These are phyloP conservation scores for Nissolia schottii DNA, from an alignment of 306 rosid genomes.

Conservation along the genomic window DNA sequence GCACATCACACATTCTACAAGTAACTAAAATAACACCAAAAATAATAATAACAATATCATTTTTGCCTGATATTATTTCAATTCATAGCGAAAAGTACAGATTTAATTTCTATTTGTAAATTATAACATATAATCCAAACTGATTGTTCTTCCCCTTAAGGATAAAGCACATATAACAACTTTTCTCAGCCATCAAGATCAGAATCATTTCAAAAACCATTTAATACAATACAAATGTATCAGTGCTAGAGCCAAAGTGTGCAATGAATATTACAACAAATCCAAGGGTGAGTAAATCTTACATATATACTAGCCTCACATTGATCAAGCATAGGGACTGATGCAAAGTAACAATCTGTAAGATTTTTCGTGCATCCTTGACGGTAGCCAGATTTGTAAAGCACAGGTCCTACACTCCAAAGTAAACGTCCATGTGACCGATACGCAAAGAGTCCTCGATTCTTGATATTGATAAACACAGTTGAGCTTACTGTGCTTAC, in stretches of 20 bases:
- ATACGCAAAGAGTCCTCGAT: conserved; percentile 68
- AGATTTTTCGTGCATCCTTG: conserved; percentile 66
- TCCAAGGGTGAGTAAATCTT: conserved; percentile 34
- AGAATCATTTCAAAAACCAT: background rate
- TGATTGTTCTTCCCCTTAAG: background rate
- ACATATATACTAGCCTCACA: conserved; percentile 80
- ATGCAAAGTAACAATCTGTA: conserved; percentile 53
- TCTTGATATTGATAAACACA: conserved; percentile 46
- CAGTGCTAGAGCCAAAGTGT: background rate
- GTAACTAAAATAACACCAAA: background rate
- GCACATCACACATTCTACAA: background rate
- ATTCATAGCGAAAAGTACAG: background rate
- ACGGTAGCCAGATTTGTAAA: conserved; percentile 53
- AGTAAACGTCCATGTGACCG: conserved; percentile 33
- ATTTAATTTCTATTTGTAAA: background rate
- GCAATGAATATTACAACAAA: background rate
- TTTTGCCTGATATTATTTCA: background rate
- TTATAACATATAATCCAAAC: background rate
- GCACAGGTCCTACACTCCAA: conserved; percentile 79
- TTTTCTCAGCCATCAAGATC: background rate
- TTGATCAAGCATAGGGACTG: conserved; percentile 68
- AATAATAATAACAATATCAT: background rate
- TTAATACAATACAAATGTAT: background rate
- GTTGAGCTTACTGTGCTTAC: conserved; percentile 53
- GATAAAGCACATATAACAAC: background rate